phyloP scores from a whole-genome alignment of 176 grass and related monocot genomes.

The Rhynchospora breviuscula region DNA sequence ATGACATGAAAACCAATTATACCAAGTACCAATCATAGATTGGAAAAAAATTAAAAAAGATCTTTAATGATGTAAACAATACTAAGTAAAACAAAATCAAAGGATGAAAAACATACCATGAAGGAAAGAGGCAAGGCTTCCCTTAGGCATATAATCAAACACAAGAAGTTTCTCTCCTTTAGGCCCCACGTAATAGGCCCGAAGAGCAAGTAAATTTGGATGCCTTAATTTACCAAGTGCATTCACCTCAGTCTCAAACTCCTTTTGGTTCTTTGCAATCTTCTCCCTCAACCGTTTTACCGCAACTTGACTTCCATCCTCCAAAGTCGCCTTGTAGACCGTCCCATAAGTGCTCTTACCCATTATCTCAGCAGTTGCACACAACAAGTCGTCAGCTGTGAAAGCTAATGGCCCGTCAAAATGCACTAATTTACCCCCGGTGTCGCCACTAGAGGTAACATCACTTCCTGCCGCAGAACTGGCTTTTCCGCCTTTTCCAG shows the following conservation, averaged over 20 bases:
- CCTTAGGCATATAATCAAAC: slow-evolving; percentile 91
- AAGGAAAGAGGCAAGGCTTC: slow-evolving; percentile 76
- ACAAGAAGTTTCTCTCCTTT: slow-evolving; percentile 98
- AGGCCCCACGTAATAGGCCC: slow-evolving; percentile 76
- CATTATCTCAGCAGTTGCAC: slow-evolving; percentile 93
- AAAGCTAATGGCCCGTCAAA: slow-evolving; percentile 72
- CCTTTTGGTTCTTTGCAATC: slow-evolving; percentile 79
- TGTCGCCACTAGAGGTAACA: slow-evolving; percentile 34
- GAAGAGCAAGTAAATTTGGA: slow-evolving; percentile 65
- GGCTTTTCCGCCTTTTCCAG: slow-evolving; percentile 39
- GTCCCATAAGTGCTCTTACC: slow-evolving; percentile 98
- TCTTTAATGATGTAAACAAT: neutral
- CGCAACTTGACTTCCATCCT: slow-evolving; percentile 72
- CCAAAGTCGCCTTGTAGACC: slow-evolving; percentile 90
- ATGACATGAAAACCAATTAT: neutral
- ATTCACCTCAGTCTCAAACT: slow-evolving; percentile 79
- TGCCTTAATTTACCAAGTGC: slow-evolving; percentile 69
- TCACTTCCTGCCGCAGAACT: slow-evolving; percentile 1
- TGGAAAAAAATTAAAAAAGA: neutral
- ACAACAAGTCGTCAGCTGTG: slow-evolving; percentile 85
- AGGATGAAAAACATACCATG: slow-evolving; percentile 54
- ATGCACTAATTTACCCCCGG: slow-evolving; percentile 73
- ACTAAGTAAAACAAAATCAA: neutral
- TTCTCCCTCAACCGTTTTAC: slow-evolving; percentile 94
- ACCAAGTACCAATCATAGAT: slow-evolving; percentile 10